Percentiles rank a stretch among this genome's conserved stretches.
Conservation (phyloP, 2,329 filamentous ascomycete species). For the Alternaria postmessia region DNA sequence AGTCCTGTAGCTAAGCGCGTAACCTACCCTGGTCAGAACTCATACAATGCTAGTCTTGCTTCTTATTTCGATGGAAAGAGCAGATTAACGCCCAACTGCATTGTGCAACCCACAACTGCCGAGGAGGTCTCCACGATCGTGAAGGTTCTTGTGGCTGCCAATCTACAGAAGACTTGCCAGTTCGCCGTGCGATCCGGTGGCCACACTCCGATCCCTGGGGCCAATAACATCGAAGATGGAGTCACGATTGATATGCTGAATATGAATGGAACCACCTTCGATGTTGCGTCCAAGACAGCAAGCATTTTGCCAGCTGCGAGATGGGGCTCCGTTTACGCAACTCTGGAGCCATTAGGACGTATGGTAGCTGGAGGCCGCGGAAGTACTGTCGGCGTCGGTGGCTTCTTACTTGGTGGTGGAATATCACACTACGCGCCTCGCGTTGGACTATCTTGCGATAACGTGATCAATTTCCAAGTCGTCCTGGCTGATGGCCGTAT, state of each 20-base stretch:
- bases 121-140: constrained; percentile 24
- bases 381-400: constrained; percentile 37
- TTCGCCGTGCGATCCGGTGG: constrained; percentile 36
- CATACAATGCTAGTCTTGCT: constrained; percentile 6
- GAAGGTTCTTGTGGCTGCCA: constrained; percentile 14
- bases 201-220: constrained; percentile 32
- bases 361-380: constrained; percentile 38
- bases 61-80: constrained; percentile 11
- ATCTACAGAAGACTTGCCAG: background rate
- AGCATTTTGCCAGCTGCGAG: constrained; percentile 21
- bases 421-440: constrained; percentile 30
- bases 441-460: constrained; percentile 36
- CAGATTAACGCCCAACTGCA: constrained; percentile 22
- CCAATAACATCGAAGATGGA: constrained; percentile 35
- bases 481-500: constrained; percentile 48
- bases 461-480: constrained; percentile 40
- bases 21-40: constrained; percentile 7
- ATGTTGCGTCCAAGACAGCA: constrained; percentile 2
- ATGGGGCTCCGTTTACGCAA: constrained; percentile 28
- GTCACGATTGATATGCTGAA: constrained; percentile 35
- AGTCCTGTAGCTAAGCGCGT: constrained; percentile 2
- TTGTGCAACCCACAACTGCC: constrained; percentile 25
- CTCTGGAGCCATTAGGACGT: constrained; percentile 32
- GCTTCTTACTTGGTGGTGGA: constrained; percentile 39
- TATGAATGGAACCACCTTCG: constrained; percentile 22